Evolutionary conservation across 2,329 filamentous ascomycete genomes (phyloP), one percentile per base, ranked within the genome.

Genomic region (Bertia moriformis): DNA sequence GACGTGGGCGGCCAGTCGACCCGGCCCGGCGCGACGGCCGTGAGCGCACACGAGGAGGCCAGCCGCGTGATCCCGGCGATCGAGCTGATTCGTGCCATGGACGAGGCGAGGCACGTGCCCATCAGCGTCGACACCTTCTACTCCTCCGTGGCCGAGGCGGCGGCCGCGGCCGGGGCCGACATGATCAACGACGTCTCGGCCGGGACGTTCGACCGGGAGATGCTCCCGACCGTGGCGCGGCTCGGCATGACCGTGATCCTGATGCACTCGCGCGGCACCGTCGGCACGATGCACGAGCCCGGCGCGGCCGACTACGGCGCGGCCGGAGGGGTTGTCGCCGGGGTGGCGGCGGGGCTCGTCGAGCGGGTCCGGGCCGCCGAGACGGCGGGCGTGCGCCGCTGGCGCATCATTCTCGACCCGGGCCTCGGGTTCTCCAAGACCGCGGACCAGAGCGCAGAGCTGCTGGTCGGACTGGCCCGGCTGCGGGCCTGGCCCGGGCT

Each of bases 351-450:
- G 2, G 80, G 84, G 48, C 65, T 85, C 1, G 54, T 61, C 2
- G 57, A 57, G 1, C 71, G 88, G 14, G 71, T 96, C 3, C 62
- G 63, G 0, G 83, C 74, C 2, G 91, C 91, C 18, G 69, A 93
- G 56, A 69, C 65, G 13, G 87, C 86, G 0, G 91, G 91, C 1
- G 72, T 98, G 32, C 71, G 84, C 3, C 78, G 87, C 38, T 98
- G 91, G 91, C 83, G 89, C 46, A 93, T 98, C 46, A 78, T 96
- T 20, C 73, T 96, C 2, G 91, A 98, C 54, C 91, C 91, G 0
- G 91, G 91, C 0, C 72, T 98, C 22, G 91, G 91, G 0, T 98
- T 98, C 54, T 86, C 91, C 41, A 98, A 98, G 63, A 78, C 74
- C 1, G 66, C 69, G 40, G 66, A 70, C 30, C 87, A 95, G 55